Percentiles rank a stretch among this genome's conserved stretches.
Conservation (phyloP, 306 rosid genomes). For the Biancaea sappan region DNA sequence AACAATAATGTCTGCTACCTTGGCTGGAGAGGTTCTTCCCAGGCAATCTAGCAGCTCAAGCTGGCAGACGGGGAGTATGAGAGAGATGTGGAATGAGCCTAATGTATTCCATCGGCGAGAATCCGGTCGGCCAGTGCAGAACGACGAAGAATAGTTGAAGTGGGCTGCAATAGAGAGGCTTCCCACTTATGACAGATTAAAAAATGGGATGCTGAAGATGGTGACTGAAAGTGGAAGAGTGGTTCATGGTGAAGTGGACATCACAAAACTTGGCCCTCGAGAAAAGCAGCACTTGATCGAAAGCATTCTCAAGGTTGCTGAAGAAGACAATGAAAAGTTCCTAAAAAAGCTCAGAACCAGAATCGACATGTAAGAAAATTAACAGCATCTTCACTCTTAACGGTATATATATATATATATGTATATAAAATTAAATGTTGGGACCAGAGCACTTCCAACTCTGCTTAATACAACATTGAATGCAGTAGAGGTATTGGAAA, state of each 20-base stretch:
- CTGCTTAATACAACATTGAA: conserved; percentile 51
- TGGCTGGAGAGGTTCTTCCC: conserved; percentile 44
- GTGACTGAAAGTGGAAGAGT: conserved; percentile 47
- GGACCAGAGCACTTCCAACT: conserved; percentile 74
- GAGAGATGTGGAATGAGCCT: conserved; percentile 63
- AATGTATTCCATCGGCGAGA: conserved; percentile 52
- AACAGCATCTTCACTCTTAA: not conserved
- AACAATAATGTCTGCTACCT: conserved; percentile 43
- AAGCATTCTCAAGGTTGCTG: conserved; percentile 57
- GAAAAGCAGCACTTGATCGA: conserved; percentile 61
- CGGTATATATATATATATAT: not conserved
- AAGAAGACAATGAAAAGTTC: conserved; percentile 65
- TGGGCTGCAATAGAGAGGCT: conserved; percentile 79
- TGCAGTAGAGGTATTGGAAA: conserved; percentile 42
- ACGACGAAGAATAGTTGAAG: conserved; percentile 55
- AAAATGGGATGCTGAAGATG: conserved; percentile 58
- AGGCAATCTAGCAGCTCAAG: conserved; percentile 55
- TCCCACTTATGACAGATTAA: conserved; percentile 62
- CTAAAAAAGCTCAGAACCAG: conserved; percentile 52
- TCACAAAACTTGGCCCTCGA: conserved; percentile 52
- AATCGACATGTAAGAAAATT: conserved; percentile 51
- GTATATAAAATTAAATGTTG: conserved; percentile 57
- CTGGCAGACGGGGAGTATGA: conserved; percentile 54
- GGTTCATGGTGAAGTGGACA: conserved; percentile 47
- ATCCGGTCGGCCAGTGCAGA: conserved; percentile 38